Evolutionary conservation across 495 filamentous ascomycete genomes (phyloP).

Genomic region (Aeminium ludgeri): DNA sequence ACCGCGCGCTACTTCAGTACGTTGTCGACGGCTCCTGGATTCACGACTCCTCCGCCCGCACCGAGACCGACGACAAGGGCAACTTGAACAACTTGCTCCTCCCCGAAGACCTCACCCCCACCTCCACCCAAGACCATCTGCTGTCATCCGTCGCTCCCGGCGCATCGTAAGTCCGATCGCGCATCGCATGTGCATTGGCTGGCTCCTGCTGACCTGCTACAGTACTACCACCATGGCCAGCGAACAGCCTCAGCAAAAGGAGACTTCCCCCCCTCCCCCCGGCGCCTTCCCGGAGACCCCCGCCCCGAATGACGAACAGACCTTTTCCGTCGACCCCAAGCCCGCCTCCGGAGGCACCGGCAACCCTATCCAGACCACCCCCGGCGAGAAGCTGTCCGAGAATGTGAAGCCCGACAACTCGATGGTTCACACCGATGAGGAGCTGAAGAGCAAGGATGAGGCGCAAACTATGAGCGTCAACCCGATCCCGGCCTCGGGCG

Average conservation of each 20-base stretch:
- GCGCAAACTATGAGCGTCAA: conserved; percentile 32
- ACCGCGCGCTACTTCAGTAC: conserved; percentile 38
- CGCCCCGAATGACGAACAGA: conserved; percentile 16
- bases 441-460: conserved; percentile 9
- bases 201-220: neutral
- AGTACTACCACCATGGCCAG: conserved; percentile 50
- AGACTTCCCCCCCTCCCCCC: conserved; percentile 33
- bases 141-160: conserved; percentile 46
- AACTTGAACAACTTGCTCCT: conserved; percentile 83
- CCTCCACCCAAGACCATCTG: no score
- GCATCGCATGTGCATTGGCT: neutral
- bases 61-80: conserved; percentile 57
- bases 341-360: conserved; percentile 61
- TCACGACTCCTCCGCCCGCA: conserved; percentile 56
- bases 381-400: conserved; percentile 54
- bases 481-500: conserved; percentile 59
- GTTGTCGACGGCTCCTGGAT: conserved; percentile 83
- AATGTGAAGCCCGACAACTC: no score
- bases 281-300: conserved; percentile 70
- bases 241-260: conserved; percentile 43
- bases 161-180: conserved; percentile 38
- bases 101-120: conserved; percentile 45
- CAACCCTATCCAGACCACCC: conserved; percentile 62
- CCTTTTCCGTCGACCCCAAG: conserved; percentile 43
- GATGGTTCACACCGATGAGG: conserved; percentile 9